Base-by-base conservation (phyloP, 345 rosid species). In the Eucalyptus brandiana region DNA sequence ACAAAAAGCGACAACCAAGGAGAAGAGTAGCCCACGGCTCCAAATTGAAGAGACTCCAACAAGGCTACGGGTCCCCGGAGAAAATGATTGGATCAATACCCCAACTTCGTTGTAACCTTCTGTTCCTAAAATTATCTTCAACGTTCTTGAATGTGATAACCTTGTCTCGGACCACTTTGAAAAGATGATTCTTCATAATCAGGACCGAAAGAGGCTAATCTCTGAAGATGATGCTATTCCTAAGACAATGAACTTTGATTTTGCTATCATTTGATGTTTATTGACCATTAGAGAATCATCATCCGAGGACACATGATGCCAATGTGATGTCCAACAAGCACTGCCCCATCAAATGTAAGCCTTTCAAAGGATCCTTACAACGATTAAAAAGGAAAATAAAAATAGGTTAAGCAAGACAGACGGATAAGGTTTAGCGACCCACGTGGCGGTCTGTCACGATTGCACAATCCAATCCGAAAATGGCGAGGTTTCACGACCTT, bases 121-220 rank as follows among this genome's bases (percentile, higher is more conserved):
- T 49, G 1, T 49, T 49, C 18, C 18, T 49, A 15, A 49, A 49
- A 49, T 49, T 49, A 49, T 49, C 7, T 49, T 49, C 51, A 49
- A 49, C 18, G 0, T 49, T 49, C 18, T 1, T 15, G 0, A 5
- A 49, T 1, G 7, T 49, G 0, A 49, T 49, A 49, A 18, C 7
- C 18, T 49, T 49, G 3, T 49, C 18, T 49, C 7, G 1, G 17
- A 49, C 3, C 18, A 49, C 18, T 49, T 49, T 49, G 18, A 15
- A 49, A 15, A 49, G 3, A 49, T 49, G 3, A 49, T 49, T 49
- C 0, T 49, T 49, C 7, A 49, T 49, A 0, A 7, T 49, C 7
- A 0, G 7, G 18, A 49, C 51, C 3, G 0, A 49, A 49, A 5
- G 18, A 49, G 18, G 7, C 51, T 2, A 7, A 49, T 15, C 51